Evolutionary conservation across 2,329 filamentous ascomycete genomes (phyloP).

Genomic region (Paecilomyces dactylethromorphus): DNA sequence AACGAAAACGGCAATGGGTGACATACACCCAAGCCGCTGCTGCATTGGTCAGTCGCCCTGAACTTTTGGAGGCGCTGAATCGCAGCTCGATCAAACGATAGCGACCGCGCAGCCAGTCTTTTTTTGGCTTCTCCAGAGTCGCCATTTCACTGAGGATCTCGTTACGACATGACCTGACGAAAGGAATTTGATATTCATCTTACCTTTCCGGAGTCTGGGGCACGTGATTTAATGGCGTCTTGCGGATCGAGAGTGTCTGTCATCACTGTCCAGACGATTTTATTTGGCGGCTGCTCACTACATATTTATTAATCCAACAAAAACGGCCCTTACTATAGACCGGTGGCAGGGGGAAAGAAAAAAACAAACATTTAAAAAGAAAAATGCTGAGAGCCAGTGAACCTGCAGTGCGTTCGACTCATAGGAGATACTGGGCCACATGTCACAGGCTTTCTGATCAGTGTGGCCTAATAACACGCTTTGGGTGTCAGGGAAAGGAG

Average conservation of each 20-base stretch:
- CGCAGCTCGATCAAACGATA: slow-evolving; percentile 63
- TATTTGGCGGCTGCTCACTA: not conserved
- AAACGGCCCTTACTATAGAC: not conserved
- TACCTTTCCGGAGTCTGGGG: not conserved
- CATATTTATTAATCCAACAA: not conserved
- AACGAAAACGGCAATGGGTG: slow-evolving; percentile 86
- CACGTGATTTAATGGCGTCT: not conserved
- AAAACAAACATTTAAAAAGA: not conserved
- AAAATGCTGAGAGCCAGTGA: not conserved
- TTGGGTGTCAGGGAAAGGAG: not conserved
- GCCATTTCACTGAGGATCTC: slow-evolving; percentile 1
- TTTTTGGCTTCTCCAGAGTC: not conserved
- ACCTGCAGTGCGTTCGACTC: slow-evolving; percentile 6
- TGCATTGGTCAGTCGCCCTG: slow-evolving; percentile 69
- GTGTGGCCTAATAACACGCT: not conserved
- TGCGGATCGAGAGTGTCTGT: not conserved
- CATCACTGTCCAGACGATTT: slow-evolving; percentile 9
- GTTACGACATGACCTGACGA: slow-evolving; percentile 8
- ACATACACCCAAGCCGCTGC: slow-evolving; percentile 75
- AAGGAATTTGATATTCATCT: slow-evolving; percentile 4
- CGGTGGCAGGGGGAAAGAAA: not conserved
- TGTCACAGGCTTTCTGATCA: not conserved
- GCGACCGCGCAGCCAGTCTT: slow-evolving; percentile 6
- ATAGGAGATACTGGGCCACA: not conserved
- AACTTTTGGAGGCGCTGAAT: slow-evolving; percentile 80